A percentile compares a stretch with the other conserved stretches of the same genome.
Conservation (phyloP, 106 monocot genomes). For the Hemerocallis citrina region DNA sequence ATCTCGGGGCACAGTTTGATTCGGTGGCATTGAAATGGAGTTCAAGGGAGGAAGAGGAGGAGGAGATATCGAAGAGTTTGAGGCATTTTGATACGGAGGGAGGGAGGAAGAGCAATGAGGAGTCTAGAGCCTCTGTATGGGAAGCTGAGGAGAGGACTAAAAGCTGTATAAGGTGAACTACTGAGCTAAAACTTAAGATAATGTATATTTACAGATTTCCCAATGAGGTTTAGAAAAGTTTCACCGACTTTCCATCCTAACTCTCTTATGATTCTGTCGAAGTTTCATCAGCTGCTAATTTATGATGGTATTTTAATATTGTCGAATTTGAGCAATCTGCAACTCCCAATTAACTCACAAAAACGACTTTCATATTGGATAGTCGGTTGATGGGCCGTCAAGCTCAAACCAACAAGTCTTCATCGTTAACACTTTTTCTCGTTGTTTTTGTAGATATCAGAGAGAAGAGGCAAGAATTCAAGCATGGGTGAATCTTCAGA, state of each 20-base stretch:
- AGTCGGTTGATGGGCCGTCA: no score
- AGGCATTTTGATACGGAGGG: slow-evolving; percentile 5
- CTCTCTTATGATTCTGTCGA: background rate
- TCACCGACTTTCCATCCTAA: no score
- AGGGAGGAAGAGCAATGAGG: slow-evolving; percentile 1
- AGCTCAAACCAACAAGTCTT: no score
- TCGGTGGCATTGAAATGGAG: slow-evolving; percentile 12
- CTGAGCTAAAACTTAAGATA: background rate
- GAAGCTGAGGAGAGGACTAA: no score
- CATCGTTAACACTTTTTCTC: no score
- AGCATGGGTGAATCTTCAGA: slow-evolving; percentile 87
- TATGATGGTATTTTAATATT: slow-evolving; percentile 75
- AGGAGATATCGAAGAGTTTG: slow-evolving; percentile 20
- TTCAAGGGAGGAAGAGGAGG: slow-evolving; percentile 14
- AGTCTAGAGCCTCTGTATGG: slow-evolving; percentile 7
- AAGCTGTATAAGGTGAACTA: slow-evolving; percentile 32
- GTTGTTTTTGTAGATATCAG: slow-evolving; percentile 48
- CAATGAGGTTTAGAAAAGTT: no score
- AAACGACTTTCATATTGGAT: no score
- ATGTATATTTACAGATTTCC: background rate
- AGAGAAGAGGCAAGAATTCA: slow-evolving; percentile 91
- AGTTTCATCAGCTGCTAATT: no score
- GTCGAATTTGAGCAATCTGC: slow-evolving; percentile 81
- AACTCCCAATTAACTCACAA: no score
- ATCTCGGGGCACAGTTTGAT: slow-evolving; percentile 5